Evolutionary conservation across 306 rosid genomes (phyloP).

Genomic region (Lablab purpureus): DNA sequence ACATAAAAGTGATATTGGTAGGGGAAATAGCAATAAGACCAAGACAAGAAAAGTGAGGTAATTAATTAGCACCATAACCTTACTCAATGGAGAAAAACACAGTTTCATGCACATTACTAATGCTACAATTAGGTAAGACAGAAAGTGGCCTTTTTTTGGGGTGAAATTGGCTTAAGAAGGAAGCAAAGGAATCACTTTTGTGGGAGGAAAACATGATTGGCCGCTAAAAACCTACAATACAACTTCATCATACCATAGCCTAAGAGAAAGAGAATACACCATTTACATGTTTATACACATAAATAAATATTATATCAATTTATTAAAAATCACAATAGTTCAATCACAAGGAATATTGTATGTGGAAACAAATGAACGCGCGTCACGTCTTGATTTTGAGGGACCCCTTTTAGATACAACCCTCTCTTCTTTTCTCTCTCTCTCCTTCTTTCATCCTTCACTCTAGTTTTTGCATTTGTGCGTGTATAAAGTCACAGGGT

Average conservation of each 20-base stretch:
- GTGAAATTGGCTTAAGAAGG: constrained; percentile 79
- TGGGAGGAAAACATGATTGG: constrained; percentile 56
- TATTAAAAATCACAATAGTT: constrained; percentile 24
- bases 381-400: constrained; percentile 54
- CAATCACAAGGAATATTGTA: constrained; percentile 56
- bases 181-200: constrained; percentile 76
- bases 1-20: background rate
- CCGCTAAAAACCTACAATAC: constrained; percentile 54
- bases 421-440: constrained; percentile 9
- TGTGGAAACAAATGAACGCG: constrained; percentile 65
- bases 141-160: constrained; percentile 50
- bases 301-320: no score
- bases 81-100: constrained; percentile 47
- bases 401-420: constrained; percentile 52
- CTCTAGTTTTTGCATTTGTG: constrained; percentile 32
- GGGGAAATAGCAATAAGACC: constrained; percentile 8
- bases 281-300: constrained; percentile 1
- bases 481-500: constrained; percentile 38
- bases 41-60: constrained; percentile 38
- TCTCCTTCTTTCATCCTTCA: background rate
- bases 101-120: constrained; percentile 26
- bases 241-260: constrained; percentile 27
- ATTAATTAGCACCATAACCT: constrained; percentile 38
- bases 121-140: constrained; percentile 55
- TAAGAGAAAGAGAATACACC: constrained; percentile 42